These are phyloP conservation scores for Hypoxylon intermedium DNA, from an alignment of 495 filamentous ascomycete genomes.

Conservation along the genomic window DNA sequence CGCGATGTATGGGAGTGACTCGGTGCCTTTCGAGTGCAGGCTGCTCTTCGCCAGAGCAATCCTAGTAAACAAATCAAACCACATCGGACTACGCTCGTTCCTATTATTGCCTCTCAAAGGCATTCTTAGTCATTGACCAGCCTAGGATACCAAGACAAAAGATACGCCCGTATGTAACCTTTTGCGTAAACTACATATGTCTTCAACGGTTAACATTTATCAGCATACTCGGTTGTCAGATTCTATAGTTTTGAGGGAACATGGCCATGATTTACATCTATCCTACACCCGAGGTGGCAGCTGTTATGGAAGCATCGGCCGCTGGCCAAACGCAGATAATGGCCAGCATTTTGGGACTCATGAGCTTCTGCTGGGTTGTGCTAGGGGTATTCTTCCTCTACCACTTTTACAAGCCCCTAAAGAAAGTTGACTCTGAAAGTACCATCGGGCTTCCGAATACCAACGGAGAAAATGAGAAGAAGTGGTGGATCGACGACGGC, in stretches of 20 bases:
- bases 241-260: neutral
- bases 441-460: neutral
- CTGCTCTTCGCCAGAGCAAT: conserved; percentile 9
- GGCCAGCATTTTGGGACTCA: conserved; percentile 9
- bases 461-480: conserved; percentile 1
- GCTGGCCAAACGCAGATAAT: conserved; percentile 11
- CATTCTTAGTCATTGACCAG: conserved; percentile 18
- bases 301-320: conserved; percentile 13
- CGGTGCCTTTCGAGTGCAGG: conserved; percentile 8
- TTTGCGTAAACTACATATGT: neutral
- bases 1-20: conserved; percentile 22
- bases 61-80: conserved; percentile 7
- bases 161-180: neutral
- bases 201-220: neutral
- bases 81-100: conserved; percentile 2
- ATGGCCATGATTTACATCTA: conserved; percentile 12
- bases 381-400: conserved; percentile 21
- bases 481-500: conserved; percentile 27
- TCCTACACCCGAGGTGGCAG: conserved; percentile 10
- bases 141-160: neutral
- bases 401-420: conserved; percentile 14
- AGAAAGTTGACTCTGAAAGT: neutral
- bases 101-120: conserved; percentile 17
- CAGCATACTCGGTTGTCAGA: neutral
- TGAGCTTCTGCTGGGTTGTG: conserved; percentile 17